A percentile compares a stretch with the other conserved stretches of the same genome.
Conservation (phyloP, 2,329 filamentous ascomycete genomes). For the Pseudocercospora fuligena region DNA sequence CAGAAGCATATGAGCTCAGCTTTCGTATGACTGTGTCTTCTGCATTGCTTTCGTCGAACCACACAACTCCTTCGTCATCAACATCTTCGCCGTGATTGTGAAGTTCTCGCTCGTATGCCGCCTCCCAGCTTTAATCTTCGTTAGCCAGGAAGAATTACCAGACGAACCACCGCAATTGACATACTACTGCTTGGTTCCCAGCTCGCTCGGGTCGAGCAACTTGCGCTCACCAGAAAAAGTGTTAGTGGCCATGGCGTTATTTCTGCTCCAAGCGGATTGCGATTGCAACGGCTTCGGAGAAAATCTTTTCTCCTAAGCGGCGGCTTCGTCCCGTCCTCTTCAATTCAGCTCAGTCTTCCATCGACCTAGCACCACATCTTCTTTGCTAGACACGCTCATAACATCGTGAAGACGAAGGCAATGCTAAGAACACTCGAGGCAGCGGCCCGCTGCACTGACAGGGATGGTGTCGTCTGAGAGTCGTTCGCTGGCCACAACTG, state of each 20-base stretch:
- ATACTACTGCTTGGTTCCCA: slow-evolving; percentile 92
- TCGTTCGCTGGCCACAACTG: not conserved
- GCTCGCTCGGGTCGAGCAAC: slow-evolving; percentile 71
- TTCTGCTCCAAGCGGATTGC: not conserved
- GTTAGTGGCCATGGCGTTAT: slow-evolving; percentile 14
- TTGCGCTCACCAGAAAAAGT: slow-evolving; percentile 24
- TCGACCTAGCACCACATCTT: too few species aligned
- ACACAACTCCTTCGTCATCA: slow-evolving; percentile 83
- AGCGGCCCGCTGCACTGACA: not conserved
- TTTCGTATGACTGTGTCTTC: slow-evolving; percentile 78
- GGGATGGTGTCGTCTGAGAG: not conserved
- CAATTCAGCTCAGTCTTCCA: not conserved
- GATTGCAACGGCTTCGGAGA: not conserved
- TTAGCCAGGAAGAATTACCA: not conserved
- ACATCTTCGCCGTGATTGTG: slow-evolving; percentile 73
- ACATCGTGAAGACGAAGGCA: not conserved
- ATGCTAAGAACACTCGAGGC: not conserved
- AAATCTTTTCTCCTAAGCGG: not conserved
- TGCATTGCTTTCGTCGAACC: slow-evolving; percentile 94
- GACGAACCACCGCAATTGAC: slow-evolving; percentile 39
- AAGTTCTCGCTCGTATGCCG: slow-evolving; percentile 72
- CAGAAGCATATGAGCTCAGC: slow-evolving; percentile 57
- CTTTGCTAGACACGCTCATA: too few species aligned
- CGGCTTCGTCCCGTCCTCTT: slow-evolving; percentile 2
- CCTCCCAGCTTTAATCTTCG: slow-evolving; percentile 54